Conservation (phyloP, 169 alveolate genomes). For the Eimeria zaria region DNA sequence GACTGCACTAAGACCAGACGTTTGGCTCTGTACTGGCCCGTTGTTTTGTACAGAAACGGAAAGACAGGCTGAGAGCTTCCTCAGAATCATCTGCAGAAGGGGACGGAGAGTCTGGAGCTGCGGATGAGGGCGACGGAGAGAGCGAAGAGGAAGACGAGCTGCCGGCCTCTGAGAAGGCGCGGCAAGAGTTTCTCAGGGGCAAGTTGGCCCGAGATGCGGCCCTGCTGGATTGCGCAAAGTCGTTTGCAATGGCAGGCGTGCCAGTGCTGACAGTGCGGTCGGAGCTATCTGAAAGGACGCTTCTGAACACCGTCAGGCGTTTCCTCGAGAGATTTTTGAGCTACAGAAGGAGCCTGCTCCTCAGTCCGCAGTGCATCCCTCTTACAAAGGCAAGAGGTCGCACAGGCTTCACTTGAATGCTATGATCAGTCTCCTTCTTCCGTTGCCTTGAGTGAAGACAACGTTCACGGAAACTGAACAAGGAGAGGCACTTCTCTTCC, state of each 20-base stretch:
- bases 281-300: slow-evolving; percentile 60
- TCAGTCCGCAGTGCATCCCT: slow-evolving; percentile 70
- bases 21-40: not conserved
- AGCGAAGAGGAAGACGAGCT: not conserved
- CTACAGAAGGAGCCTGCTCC: slow-evolving; percentile 45
- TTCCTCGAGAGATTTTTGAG: slow-evolving; percentile 36
- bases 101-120: not conserved
- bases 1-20: not conserved
- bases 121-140: not conserved
- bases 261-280: slow-evolving; percentile 53
- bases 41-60: not conserved
- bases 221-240: slow-evolving; percentile 45
- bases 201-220: slow-evolving; percentile 16
- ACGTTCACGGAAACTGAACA: not conserved
- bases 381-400: slow-evolving; percentile 50
- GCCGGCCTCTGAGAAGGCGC: slow-evolving; percentile 33
- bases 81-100: not conserved
- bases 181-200: slow-evolving; percentile 26
- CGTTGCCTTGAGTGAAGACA: not conserved
- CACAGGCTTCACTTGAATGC: not conserved
- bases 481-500: not conserved
- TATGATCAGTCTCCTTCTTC: not conserved
- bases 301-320: slow-evolving; percentile 16
- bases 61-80: not conserved
- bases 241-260: slow-evolving; percentile 68